Percentiles rank a stretch among this genome's conserved stretches.
These are phyloP conservation scores for Eucalyptus sideroxylon DNA, from an alignment of 345 rosid genomes.

Conservation along the genomic window DNA sequence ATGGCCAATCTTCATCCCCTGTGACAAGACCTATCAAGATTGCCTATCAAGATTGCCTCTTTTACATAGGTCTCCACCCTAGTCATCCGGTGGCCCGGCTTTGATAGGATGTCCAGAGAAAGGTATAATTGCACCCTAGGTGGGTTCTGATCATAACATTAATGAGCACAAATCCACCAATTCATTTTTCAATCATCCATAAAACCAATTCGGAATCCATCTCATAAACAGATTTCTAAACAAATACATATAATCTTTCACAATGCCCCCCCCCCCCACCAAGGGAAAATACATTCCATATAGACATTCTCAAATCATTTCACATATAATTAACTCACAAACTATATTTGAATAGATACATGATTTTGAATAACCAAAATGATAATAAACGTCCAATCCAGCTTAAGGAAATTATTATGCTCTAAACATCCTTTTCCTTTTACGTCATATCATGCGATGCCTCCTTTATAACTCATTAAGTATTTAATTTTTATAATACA, in stretches of 20 bases:
- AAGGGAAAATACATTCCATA: background rate
- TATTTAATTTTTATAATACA: background rate
- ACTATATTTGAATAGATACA: background rate
- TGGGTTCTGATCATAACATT: background rate
- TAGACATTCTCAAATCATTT: background rate
- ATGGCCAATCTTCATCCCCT: background rate
- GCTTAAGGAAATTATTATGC: background rate
- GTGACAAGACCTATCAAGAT: background rate
- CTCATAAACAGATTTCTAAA: background rate
- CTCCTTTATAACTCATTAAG: background rate
- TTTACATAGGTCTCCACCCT: accelerated
- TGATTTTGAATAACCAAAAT: background rate
- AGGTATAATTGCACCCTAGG: background rate
- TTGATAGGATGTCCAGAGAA: background rate
- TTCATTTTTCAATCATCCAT: background rate
- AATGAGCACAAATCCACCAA: background rate
- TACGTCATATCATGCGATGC: background rate
- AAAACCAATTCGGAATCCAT: background rate
- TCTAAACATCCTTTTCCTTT: background rate
- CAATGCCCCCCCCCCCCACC: background rate
- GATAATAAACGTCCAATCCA: background rate
- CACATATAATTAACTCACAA: background rate
- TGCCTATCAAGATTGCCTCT: background rate
- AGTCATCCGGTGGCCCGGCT: background rate
- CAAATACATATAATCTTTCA: background rate